Conservation (phyloP, 305 asterid species). For the Solanum hybrid region DNA sequence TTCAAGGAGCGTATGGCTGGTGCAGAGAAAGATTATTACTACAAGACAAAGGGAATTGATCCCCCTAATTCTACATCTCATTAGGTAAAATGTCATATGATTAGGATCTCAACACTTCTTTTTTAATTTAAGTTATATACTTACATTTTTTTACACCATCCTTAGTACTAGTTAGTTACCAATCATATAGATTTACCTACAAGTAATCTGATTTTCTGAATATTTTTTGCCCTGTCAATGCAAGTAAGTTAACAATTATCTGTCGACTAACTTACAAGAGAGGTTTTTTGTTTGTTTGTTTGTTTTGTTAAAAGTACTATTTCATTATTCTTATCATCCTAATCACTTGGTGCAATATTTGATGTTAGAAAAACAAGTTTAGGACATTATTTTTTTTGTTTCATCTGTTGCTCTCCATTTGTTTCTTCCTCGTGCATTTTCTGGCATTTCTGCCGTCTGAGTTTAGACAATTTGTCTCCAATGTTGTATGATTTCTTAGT, state of each 20-base stretch:
- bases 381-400: not conserved
- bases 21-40: conserved; percentile 66
- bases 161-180: not conserved
- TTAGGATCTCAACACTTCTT: not conserved
- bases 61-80: conserved; percentile 45
- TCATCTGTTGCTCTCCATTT: not conserved
- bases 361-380: not conserved
- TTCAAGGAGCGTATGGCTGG: conserved; percentile 57
- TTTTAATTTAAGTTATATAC: not conserved
- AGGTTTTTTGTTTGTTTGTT: not conserved
- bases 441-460: not conserved
- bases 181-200: not conserved
- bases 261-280: not conserved
- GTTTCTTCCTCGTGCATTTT: not conserved
- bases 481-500: not conserved
- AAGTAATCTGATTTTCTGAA: not conserved
- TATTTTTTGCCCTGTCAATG: not conserved
- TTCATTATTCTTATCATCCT: not conserved
- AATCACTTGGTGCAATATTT: not conserved
- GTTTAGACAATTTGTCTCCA: not conserved
- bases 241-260: not conserved
- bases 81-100: conserved; percentile 11
- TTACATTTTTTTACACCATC: not conserved
- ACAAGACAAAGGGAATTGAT: conserved; percentile 41
- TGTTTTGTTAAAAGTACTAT: not conserved